Conservation (phyloP, 1,284 basidiomycete species). For the Pseudozyma sp. region DNA sequence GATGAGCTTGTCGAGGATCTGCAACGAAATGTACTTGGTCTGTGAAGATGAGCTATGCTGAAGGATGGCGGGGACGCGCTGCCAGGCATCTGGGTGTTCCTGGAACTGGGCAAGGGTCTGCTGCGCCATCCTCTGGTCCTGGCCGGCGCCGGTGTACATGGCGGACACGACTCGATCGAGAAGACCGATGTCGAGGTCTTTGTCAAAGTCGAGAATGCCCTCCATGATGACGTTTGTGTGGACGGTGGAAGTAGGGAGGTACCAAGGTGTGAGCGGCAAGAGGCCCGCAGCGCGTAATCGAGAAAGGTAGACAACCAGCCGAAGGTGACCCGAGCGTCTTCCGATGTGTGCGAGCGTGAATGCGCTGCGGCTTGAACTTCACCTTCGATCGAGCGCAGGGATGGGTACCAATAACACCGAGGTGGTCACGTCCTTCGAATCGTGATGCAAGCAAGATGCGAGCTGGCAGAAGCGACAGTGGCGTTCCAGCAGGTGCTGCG, state of each 20-base stretch:
- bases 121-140: constrained; percentile 65
- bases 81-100: constrained; percentile 97
- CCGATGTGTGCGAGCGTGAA: not conserved
- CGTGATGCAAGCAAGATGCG: not conserved
- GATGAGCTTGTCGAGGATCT: constrained; percentile 76
- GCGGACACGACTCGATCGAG: constrained; percentile 66
- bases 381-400: not conserved
- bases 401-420: not conserved
- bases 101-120: constrained; percentile 79
- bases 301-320: not conserved
- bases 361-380: not conserved
- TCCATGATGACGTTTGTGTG: constrained; percentile 34
- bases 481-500: not conserved
- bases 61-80: constrained; percentile 92
- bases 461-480: not conserved
- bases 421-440: not conserved
- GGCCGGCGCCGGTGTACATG: constrained; percentile 63
- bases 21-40: constrained; percentile 75
- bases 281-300: not conserved
- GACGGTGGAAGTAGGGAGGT: not conserved
- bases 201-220: constrained; percentile 66
- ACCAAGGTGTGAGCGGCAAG: not conserved
- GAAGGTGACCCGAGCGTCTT: not conserved
- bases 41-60: constrained; percentile 87
- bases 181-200: constrained; percentile 66